These are phyloP conservation scores for Xylaria palmicola DNA, from an alignment of 495 filamentous ascomycete species.

Conservation along the genomic window DNA sequence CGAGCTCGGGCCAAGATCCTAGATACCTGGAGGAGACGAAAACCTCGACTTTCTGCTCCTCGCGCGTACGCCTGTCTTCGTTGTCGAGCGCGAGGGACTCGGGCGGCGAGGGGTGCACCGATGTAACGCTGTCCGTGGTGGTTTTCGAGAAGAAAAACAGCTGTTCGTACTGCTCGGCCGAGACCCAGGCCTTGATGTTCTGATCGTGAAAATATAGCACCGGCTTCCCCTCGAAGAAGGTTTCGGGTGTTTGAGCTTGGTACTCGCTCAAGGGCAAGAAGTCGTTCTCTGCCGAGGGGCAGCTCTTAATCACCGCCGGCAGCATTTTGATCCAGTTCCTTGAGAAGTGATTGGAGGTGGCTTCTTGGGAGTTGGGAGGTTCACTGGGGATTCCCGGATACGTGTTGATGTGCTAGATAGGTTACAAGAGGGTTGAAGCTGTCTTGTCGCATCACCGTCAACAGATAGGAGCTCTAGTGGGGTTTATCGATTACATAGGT, in stretches of 20 bases:
- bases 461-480: not conserved
- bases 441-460: not conserved
- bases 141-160: slow-evolving; percentile 51
- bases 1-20: slow-evolving; percentile 21
- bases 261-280: slow-evolving; percentile 77
- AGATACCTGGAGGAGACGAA: slow-evolving; percentile 82
- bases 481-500: slow-evolving; percentile 16
- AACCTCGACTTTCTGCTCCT: slow-evolving; percentile 59
- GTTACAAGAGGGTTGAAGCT: not conserved
- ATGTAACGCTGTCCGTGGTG: slow-evolving; percentile 20
- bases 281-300: slow-evolving; percentile 40
- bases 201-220: slow-evolving; percentile 74
- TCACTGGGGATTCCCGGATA: not conserved
- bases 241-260: slow-evolving; percentile 78
- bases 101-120: slow-evolving; percentile 29
- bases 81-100: slow-evolving; percentile 34
- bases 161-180: slow-evolving; percentile 39
- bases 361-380: not conserved
- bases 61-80: slow-evolving; percentile 35
- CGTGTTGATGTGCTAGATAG: too few species aligned
- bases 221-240: slow-evolving; percentile 76
- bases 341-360: not conserved
- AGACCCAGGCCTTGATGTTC: slow-evolving; percentile 59
- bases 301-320: slow-evolving; percentile 39
- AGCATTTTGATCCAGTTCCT: slow-evolving; percentile 25